These are phyloP conservation scores for Geotrichum ghanense DNA, from an alignment of 805 yeast species.

Conservation along the genomic window DNA sequence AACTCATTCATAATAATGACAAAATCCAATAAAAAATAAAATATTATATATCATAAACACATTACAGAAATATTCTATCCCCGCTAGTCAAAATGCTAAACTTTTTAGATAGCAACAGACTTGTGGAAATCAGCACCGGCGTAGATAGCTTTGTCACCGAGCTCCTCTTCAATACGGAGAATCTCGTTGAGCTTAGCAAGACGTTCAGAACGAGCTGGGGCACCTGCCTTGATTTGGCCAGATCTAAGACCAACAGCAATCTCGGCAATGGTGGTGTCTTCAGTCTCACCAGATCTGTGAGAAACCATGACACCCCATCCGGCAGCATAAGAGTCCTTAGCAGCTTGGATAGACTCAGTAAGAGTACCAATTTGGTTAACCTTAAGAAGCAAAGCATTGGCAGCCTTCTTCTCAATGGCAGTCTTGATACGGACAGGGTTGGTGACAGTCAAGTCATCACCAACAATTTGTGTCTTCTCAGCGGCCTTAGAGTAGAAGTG, in stretches of 20 bases:
- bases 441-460: slow-evolving; percentile 97
- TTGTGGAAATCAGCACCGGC: slow-evolving; percentile 89
- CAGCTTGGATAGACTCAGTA: slow-evolving; percentile 94
- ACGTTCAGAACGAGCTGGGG: slow-evolving; percentile 99
- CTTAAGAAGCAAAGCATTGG: slow-evolving; percentile 89
- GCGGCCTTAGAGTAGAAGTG: slow-evolving; percentile 52
- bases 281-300: slow-evolving; percentile 99
- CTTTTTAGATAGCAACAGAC: slow-evolving; percentile 24
- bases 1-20: no score
- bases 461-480: slow-evolving; percentile 76
- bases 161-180: slow-evolving; percentile 96
- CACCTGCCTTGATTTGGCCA: slow-evolving; percentile 99
- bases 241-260: slow-evolving; percentile 94
- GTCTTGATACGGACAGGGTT: slow-evolving; percentile 90
- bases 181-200: slow-evolving; percentile 98
- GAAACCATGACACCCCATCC: slow-evolving; percentile 99
- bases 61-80: not conserved
- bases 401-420: slow-evolving; percentile 94
- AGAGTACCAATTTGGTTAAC: slow-evolving; percentile 98
- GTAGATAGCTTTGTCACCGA: slow-evolving; percentile 93
- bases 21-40: no score
- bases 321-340: slow-evolving; percentile 87
- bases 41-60: not conserved
- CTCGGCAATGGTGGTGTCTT: slow-evolving; percentile 97
- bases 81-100: no score